A percentile compares a stretch with the other conserved stretches of the same genome.
Conservation (phyloP, 1,284 basidiomycete species). For the Athelia sp. region DNA sequence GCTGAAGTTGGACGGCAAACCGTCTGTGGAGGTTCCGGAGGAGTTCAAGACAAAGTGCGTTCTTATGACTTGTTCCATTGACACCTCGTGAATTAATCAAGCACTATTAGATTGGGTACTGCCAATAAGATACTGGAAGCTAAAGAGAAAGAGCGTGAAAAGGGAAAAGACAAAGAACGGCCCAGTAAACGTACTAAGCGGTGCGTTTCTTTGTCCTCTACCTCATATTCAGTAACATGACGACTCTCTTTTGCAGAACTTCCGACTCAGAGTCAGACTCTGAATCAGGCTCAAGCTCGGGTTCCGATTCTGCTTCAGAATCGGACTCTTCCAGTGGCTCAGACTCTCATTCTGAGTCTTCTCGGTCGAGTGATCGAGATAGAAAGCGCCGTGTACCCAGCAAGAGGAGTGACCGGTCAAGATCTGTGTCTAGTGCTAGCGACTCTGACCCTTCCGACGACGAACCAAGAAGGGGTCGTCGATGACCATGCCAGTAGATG, state of each 20-base stretch:
- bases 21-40: slow-evolving; percentile 72
- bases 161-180: slow-evolving; percentile 23
- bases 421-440: not conserved
- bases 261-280: slow-evolving; percentile 31
- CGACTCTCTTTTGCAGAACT: slow-evolving; percentile 19
- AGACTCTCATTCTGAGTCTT: slow-evolving; percentile 3
- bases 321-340: not conserved
- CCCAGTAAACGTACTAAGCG: slow-evolving; percentile 48
- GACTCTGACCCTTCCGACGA: slow-evolving; percentile 6
- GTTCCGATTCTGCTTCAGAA: slow-evolving; percentile 18
- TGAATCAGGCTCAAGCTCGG: slow-evolving; percentile 39
- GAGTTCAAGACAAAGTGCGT: slow-evolving; percentile 75
- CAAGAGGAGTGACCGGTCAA: slow-evolving; percentile 7
- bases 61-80: not conserved
- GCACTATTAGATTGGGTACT: slow-evolving; percentile 53
- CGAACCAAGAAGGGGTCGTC: slow-evolving; percentile 5
- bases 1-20: slow-evolving; percentile 58
- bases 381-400: slow-evolving; percentile 39
- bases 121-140: slow-evolving; percentile 70
- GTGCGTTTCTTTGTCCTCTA: slow-evolving; percentile 26
- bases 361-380: slow-evolving; percentile 39
- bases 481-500: not conserved
- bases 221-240: slow-evolving; percentile 6
- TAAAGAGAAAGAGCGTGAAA: slow-evolving; percentile 65
- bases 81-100: not conserved